Evolutionary conservation across 2,329 filamentous ascomycete species (phyloP).

Genomic region (Fusarium camptoceras): DNA sequence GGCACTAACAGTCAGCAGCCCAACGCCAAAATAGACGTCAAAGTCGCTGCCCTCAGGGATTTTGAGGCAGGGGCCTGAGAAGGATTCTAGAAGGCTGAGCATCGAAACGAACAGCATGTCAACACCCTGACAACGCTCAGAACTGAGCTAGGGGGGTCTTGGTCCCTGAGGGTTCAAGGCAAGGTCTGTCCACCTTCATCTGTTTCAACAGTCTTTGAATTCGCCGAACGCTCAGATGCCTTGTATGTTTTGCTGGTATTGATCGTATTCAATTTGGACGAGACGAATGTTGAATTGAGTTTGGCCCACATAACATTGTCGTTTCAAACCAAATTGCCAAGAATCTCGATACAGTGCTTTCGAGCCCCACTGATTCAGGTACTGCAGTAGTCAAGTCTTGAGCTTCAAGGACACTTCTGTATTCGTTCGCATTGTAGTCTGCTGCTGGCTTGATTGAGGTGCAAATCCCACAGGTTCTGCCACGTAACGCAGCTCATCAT

Average conservation of each 20-base stretch:
- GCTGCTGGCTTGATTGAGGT: neutral
- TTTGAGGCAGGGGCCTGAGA: constrained; percentile 30
- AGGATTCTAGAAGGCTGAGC: constrained; percentile 47
- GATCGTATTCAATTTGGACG: constrained; percentile 5
- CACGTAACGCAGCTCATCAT: constrained; percentile 14
- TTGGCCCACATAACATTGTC: constrained; percentile 6
- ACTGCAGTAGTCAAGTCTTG: constrained; percentile 12
- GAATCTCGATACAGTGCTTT: constrained; percentile 8
- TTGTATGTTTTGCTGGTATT: neutral
- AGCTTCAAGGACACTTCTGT: neutral
- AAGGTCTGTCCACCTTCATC: constrained; percentile 16
- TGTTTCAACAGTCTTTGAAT: neutral
- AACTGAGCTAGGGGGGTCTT: constrained; percentile 30
- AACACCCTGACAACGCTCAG: constrained; percentile 8
- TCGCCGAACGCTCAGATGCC: neutral
- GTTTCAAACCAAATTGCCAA: constrained; percentile 34
- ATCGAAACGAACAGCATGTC: constrained; percentile 21
- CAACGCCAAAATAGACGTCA: constrained; percentile 34
- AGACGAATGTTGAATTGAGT: neutral
- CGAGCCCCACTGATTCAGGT: constrained; percentile 24
- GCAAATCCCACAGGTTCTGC: neutral
- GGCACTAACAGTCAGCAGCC: constrained; percentile 16
- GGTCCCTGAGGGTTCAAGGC: constrained; percentile 7
- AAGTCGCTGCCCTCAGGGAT: constrained; percentile 33
- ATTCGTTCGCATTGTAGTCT: neutral